phyloP scores from a whole-genome alignment of 1,284 basidiomycete species.

The Ustilago shanxiensis region DNA sequence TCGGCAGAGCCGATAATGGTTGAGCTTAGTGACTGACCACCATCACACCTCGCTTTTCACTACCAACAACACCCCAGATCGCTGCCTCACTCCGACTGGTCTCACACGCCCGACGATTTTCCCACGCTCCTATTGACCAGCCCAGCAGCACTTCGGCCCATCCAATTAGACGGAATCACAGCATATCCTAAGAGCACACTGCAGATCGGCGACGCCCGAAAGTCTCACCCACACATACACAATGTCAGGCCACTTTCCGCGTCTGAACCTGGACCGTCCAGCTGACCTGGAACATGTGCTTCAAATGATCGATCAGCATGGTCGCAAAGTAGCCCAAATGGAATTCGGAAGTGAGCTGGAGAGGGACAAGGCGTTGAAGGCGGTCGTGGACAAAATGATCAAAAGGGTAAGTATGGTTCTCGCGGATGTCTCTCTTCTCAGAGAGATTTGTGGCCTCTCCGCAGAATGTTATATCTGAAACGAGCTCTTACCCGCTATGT shows the following conservation, averaged over 20 bases:
- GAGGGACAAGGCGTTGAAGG: constrained; percentile 41
- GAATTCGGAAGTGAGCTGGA: constrained; percentile 48
- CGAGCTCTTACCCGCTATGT: neutral
- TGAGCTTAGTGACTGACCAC: constrained; percentile 10
- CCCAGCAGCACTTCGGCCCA: neutral
- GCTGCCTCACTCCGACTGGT: too few relatives aligned
- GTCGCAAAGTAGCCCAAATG: constrained; percentile 49
- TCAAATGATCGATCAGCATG: constrained; percentile 27
- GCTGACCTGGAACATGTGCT: constrained; percentile 47
- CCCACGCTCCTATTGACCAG: neutral
- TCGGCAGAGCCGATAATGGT: constrained; percentile 18
- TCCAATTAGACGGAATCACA: neutral
- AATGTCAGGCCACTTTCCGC: constrained; percentile 51
- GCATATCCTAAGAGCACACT: neutral
- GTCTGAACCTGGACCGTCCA: constrained; percentile 38
- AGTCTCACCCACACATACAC: neutral
- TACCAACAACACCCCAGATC: too few relatives aligned
- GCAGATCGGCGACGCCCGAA: neutral
- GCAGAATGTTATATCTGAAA: neutral
- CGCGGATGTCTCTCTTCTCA: neutral
- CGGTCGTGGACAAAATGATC: constrained; percentile 35
- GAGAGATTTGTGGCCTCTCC: neutral
- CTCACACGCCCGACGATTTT: neutral
- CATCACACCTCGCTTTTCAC: neutral
- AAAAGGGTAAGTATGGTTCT: constrained; percentile 29